phyloP scores from a whole-genome alignment of 208 protist species.

The Leishmania aethiopica region DNA sequence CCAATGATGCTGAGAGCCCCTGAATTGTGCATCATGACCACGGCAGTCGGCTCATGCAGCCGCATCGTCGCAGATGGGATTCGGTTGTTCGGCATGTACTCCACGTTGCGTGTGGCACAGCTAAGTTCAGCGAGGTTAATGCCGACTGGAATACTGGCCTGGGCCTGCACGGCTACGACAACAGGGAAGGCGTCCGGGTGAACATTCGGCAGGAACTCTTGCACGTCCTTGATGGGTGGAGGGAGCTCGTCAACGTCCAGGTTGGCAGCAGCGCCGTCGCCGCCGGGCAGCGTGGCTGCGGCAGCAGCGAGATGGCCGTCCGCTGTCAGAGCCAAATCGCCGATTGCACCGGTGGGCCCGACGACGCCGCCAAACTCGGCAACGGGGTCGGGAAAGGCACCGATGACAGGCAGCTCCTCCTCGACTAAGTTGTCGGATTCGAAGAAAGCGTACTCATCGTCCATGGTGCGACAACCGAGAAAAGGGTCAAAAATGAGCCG shows the following conservation, averaged over 20 bases:
- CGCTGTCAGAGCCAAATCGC: conserved; percentile 24
- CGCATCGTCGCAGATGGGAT: conserved; percentile 80
- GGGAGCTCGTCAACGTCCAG: conserved; percentile 24
- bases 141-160: conserved; percentile 71
- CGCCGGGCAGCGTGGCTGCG: neutral
- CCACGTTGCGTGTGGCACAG: conserved; percentile 86
- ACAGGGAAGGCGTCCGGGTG: conserved; percentile 64
- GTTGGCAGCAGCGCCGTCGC: conserved; percentile 15
- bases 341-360: conserved; percentile 26
- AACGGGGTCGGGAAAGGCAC: conserved; percentile 5
- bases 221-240: conserved; percentile 45
- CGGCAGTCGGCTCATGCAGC: conserved; percentile 77
- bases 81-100: conserved; percentile 76
- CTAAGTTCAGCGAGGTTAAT: conserved; percentile 81
- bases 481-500: neutral
- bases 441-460: conserved; percentile 14
- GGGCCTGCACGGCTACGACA: conserved; percentile 76
- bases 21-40: conserved; percentile 77
- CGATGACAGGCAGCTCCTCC: conserved; percentile 12
- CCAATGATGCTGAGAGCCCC: conserved; percentile 82
- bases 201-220: conserved; percentile 73
- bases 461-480: neutral
- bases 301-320: conserved; percentile 28
- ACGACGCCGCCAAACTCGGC: conserved; percentile 10
- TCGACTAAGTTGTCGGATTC: conserved; percentile 8